Conservation (phyloP, 768 basidiomycete genomes). For the Leucosporidium yakuticum region DNA sequence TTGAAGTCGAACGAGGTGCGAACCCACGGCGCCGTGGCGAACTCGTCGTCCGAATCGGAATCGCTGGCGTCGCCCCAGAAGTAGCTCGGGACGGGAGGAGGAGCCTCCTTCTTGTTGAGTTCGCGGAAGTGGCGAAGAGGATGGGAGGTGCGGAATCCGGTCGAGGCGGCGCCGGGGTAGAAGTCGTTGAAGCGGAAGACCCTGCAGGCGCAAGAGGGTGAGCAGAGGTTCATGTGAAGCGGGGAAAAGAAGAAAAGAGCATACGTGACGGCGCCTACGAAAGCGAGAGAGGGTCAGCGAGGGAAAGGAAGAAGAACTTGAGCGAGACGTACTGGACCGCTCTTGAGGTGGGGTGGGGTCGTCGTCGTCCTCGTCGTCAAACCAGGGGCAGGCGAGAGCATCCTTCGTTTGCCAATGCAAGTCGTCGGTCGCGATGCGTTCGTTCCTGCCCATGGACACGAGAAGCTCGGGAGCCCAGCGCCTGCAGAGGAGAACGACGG, state of each 20-base stretch:
- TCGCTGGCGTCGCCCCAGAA: neutral
- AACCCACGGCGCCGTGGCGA: neutral
- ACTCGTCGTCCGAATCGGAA: neutral
- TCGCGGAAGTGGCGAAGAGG: constrained; percentile 8
- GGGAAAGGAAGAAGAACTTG: too few relatives aligned
- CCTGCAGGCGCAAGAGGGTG: neutral
- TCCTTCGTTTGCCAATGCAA: neutral
- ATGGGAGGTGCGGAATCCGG: neutral
- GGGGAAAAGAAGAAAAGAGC: neutral
- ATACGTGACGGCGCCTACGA: neutral
- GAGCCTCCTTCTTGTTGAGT: neutral
- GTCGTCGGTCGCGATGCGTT: neutral
- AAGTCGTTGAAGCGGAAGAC: constrained; percentile 22
- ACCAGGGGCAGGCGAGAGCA: neutral
- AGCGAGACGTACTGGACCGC: neutral
- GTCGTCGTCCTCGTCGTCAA: too few relatives aligned
- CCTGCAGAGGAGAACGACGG: neutral
- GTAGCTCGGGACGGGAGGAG: neutral
- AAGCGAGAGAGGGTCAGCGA: too few relatives aligned
- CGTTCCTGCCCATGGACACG: neutral
- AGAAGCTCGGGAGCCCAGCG: neutral
- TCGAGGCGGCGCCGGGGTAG: neutral
- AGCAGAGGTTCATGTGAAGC: neutral
- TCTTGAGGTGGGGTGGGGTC: neutral
- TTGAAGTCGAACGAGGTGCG: constrained; percentile 4